Evolutionary conservation across 2,329 filamentous ascomycete genomes (phyloP).

Genomic region (Zopfia rhizophila): DNA sequence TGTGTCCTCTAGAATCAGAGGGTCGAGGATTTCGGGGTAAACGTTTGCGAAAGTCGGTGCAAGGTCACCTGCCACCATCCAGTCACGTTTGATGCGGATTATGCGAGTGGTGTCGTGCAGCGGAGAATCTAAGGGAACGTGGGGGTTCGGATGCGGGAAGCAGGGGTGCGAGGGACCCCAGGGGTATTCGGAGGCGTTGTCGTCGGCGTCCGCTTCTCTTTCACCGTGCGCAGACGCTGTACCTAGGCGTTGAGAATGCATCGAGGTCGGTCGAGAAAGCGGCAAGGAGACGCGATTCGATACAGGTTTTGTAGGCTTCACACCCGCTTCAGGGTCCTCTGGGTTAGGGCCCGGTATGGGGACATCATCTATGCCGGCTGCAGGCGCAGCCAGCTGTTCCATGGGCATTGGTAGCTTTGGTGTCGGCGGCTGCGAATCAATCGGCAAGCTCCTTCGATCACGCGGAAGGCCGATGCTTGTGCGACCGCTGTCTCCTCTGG

Average conservation of each 20-base stretch:
- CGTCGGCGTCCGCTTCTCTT: constrained; percentile 61
- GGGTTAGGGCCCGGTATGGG: constrained; percentile 18
- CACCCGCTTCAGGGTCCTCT: constrained; percentile 40
- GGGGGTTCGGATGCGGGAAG: constrained; percentile 91
- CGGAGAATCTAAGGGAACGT: constrained; percentile 80
- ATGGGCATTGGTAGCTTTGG: constrained; percentile 39
- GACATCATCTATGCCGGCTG: constrained; percentile 24
- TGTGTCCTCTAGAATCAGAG: constrained; percentile 83
- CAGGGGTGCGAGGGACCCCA: constrained; percentile 97
- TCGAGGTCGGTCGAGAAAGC: constrained; percentile 37
- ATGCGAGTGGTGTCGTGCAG: constrained; percentile 84
- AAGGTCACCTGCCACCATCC: constrained; percentile 87
- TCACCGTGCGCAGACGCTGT: constrained; percentile 55
- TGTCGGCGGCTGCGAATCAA: constrained; percentile 36
- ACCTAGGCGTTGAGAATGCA: constrained; percentile 33
- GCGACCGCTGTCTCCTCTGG: constrained; percentile 59
- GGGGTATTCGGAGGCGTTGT: constrained; percentile 68
- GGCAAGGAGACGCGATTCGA: constrained; percentile 38
- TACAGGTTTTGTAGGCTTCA: constrained; percentile 17
- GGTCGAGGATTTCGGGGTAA: constrained; percentile 95
- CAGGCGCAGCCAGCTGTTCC: constrained; percentile 24
- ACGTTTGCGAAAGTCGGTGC: constrained; percentile 94
- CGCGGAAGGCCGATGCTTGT: constrained; percentile 64
- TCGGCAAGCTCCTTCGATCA: constrained; percentile 39
- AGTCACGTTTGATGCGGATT: constrained; percentile 91